Conservation (phyloP, 352 stramenopile genomes). For the Phytophthora macrochlamydospora region DNA sequence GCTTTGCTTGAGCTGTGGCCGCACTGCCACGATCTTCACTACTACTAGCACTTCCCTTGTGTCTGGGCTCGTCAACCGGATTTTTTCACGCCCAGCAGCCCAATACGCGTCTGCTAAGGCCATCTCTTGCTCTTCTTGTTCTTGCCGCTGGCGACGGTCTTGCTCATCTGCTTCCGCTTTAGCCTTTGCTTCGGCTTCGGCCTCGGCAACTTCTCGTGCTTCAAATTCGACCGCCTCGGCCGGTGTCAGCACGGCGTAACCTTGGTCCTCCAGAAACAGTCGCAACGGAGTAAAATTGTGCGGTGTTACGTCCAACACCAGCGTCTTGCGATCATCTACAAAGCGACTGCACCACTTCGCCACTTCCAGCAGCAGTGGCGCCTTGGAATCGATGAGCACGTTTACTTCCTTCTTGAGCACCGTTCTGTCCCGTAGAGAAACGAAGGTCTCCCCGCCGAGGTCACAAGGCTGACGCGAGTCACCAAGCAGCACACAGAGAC, state of each 20-base stretch:
- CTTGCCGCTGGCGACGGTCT: constrained; percentile 18
- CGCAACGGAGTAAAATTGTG: constrained; percentile 53
- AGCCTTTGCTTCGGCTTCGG: constrained; percentile 25
- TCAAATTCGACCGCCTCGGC: constrained; percentile 43
- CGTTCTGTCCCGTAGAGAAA: constrained; percentile 55
- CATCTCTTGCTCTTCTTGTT: constrained; percentile 25
- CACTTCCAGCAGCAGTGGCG: constrained; percentile 53
- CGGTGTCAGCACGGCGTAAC: constrained; percentile 55
- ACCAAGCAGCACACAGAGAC: constrained; percentile 59
- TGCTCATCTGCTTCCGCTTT: constrained; percentile 31
- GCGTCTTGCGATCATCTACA: constrained; percentile 53
- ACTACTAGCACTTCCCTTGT: too few species aligned
- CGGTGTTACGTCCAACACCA: constrained; percentile 63
- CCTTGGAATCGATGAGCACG: constrained; percentile 73
- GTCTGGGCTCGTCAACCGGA: neutral
- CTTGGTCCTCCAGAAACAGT: constrained; percentile 46
- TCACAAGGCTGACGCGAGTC: constrained; percentile 61
- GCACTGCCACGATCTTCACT: too few species aligned
- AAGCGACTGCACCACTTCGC: constrained; percentile 64
- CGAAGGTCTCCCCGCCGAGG: constrained; percentile 50
- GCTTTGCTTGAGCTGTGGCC: too few species aligned
- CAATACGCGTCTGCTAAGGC: constrained; percentile 9
- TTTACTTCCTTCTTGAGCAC: constrained; percentile 67
- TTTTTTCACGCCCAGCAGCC: neutral
- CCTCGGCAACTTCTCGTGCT: constrained; percentile 23